Evolutionary conservation across 306 rosid genomes (phyloP).

Genomic region (Prinsepia uniflora): DNA sequence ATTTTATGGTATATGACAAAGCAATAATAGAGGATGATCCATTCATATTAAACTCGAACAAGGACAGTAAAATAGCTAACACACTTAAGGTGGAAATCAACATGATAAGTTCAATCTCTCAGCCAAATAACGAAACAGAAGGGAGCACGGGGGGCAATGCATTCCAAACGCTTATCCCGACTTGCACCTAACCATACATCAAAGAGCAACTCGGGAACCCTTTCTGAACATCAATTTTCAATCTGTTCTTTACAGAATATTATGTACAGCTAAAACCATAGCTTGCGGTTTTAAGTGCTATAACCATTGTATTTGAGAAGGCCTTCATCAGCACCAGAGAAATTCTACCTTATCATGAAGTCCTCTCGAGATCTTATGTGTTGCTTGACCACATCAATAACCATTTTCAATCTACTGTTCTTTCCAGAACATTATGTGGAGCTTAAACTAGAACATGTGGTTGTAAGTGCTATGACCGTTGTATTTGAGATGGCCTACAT

Average conservation of each 20-base stretch:
- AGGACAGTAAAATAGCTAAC: neutral
- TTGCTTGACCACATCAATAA: constrained; percentile 49
- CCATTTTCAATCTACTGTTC: neutral
- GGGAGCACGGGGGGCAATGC: neutral
- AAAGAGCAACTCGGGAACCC: neutral
- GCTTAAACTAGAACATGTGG: neutral
- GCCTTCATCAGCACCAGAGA: neutral
- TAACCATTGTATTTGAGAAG: neutral
- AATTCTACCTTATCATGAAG: constrained; percentile 67
- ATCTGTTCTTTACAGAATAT: neutral
- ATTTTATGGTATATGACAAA: neutral
- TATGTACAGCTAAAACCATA: neutral
- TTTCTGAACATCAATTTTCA: neutral
- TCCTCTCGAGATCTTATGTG: constrained; percentile 75
- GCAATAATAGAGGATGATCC: too few relatives aligned
- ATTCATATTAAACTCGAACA: neutral
- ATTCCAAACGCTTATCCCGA: neutral
- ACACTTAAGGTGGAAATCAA: neutral
- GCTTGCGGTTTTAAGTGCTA: neutral
- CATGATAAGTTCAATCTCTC: neutral
- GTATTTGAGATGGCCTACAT: neutral
- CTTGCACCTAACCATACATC: neutral
- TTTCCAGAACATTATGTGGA: neutral
- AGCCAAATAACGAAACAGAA: neutral
- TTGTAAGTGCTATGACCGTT: neutral